Base-by-base conservation (phyloP, 805 yeast genomes). In the Wickerhamomyces bisporus region DNA sequence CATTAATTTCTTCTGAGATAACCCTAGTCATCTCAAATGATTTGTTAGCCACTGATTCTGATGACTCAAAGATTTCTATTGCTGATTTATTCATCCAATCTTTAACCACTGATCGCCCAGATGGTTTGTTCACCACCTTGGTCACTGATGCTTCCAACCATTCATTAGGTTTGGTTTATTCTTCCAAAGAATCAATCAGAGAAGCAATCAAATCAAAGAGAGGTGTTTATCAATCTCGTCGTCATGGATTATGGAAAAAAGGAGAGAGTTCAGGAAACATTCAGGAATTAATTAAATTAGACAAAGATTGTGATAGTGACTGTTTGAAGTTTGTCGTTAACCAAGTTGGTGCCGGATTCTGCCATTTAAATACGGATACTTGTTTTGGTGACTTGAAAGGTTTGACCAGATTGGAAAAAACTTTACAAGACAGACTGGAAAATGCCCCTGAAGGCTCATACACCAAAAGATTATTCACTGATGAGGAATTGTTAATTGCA, bases 251-350 rank as follows among this genome's bases (percentile, higher is more conserved):
- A 42, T 93, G 98, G 98, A 84, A 81, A 60, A 93, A 93, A 61
- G 98, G 98, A 23, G 82, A 83, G 39, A 86, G 96, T 2, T 84
- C 95, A n/a, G 98, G 98, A 16, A 95, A 95, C 36, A 86, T 94
- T 2, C 98, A 93, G 65, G 70, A 71, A 48, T 70, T 93, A 34
- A 48, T 83, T 18, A 64, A 70, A 31, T 60, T 93, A 40, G 81
- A 78, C 38, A 62, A 77, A 43, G 98, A 93, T 64, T 93, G 98
- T 62, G 98, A 93, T 63, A 79, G 84, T 32, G 98, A 93, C 60
- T 85, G 95, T 45, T 64, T 93, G 52, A 82, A 86, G 65, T 86
- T 91, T 56, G 73, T 81, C 16, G 98, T 93, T 23, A 80, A 77
- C 47, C 97, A 89, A 59, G 62, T 73, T 2, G 96, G 95, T 23